Base-by-base conservation (phyloP, 148 eudicot species). In the Amaranthus hypochondriacus region DNA sequence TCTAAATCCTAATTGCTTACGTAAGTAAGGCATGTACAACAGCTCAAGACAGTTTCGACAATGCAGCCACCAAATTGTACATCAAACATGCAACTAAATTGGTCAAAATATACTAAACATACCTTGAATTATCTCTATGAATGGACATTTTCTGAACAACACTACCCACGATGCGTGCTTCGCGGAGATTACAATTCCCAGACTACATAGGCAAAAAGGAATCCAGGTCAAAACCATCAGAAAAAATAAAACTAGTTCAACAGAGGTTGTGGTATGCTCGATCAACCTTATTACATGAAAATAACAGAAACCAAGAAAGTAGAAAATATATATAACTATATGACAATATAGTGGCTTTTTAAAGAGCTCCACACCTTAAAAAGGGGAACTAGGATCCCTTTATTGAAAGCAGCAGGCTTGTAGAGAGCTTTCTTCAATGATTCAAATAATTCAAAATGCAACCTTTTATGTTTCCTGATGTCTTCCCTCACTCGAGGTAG, bases 361-460 rank as follows among this genome's bases (percentile, higher is more conserved):
- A 3, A 49, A 43, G 21, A 4, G 56, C 14, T 53, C 62, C 43
- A 39, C 84, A 95, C 98, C 98, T 92, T 88, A 68, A 96, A 92
- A 75, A 92, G 74, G 44, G 97, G 96, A 61, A 95, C 79, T 81
- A 95, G 81, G 70, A 95, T 84, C 73, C 98, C 98, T 83, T 92
- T 92, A 84, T 88, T 95, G 77, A 95, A 95, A 69, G 97, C 98
- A 86, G 97, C 89, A 18, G 97, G 98, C 80, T 95, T 95, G 83
- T 89, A 95, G 54, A 92, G 61, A 66, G 97, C 78, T 78, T 95
- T 95, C 73, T 84, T 90, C 77, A 95, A 73, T 73, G 97, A 70
- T 72, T 84, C 92, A 80, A 84, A 86, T 18, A 95, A 77, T 9
- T 88, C 88, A 85, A 86, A 86, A 82, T 95, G 98, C 83, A 95